phyloP scores from a whole-genome alignment of 768 basidiomycete genomes.

The Pseudohyphozyma bogoriensis region DNA sequence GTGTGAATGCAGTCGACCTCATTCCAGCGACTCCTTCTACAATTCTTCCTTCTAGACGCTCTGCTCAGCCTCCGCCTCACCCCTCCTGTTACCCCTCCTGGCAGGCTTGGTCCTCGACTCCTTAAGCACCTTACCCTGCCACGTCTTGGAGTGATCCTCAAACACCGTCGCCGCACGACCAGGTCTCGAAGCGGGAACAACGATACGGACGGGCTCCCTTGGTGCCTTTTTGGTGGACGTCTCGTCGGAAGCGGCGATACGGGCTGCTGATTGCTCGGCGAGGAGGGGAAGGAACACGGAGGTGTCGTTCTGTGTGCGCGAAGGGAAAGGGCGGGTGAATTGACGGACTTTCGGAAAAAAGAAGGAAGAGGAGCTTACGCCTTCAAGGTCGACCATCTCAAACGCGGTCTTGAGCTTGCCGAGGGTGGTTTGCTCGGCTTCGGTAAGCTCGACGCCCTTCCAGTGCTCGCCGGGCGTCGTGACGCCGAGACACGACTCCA shows the following conservation, averaged over 20 bases:
- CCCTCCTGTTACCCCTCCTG: conserved; percentile 7
- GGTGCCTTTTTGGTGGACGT: background rate
- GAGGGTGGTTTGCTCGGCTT: conserved; percentile 1
- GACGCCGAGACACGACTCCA: conserved; percentile 68
- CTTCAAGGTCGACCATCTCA: conserved; percentile 28
- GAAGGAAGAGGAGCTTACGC: conserved; percentile 2
- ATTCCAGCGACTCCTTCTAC: too few relatives aligned
- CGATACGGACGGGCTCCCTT: background rate
- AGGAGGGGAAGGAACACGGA: conserved; percentile 26
- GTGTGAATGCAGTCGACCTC: too few relatives aligned
- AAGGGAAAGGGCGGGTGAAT: background rate
- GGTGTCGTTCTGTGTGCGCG: conserved; percentile 6
- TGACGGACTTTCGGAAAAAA: too few relatives aligned
- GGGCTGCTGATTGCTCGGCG: conserved; percentile 5
- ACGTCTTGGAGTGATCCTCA: conserved; percentile 13
- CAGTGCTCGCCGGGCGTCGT: conserved; percentile 17
- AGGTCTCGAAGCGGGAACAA: conserved; percentile 17
- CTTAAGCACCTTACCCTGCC: conserved; percentile 1
- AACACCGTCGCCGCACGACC: conserved; percentile 23
- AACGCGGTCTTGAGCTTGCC: conserved; percentile 17
- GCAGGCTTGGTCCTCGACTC: conserved; percentile 8
- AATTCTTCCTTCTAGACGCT: too few relatives aligned
- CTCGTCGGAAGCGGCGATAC: background rate
- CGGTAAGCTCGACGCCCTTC: conserved; percentile 18
- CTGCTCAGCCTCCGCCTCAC: background rate